Evolutionary conservation across 192 early-diverging fungal species (phyloP), one percentile per base, ranked within the genome.

Genomic region (Coemansia biformis): DNA sequence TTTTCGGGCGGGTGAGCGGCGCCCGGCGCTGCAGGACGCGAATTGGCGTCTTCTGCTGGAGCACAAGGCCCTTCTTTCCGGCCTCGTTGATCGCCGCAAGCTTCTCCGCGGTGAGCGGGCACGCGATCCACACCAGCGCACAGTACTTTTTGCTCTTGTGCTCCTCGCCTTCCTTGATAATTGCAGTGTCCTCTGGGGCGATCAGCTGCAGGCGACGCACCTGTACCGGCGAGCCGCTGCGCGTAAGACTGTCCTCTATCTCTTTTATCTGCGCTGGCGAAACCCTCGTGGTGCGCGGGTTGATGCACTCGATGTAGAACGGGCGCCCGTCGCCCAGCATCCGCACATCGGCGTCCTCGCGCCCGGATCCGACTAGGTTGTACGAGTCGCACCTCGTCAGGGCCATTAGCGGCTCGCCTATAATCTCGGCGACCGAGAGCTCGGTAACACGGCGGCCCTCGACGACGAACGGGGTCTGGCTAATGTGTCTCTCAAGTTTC

Each of bases 321-420:
- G 94, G 94, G 14, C 94, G 71, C 17, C 94, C 94, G 28, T 77
- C 74, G 29, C 90, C 91, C 23, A 97, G 69, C 90, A 92, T 93
- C n/a, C 89, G 80, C 17, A 97, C 94, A 64, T 97, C 90, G 6
- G 85, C 83, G 65, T 97, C 94, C 58, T 97, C 94, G 16, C 92
- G 82, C 12, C 94, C 94, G 6, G 92, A 82, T 0, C 83, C 82
- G 2, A 81, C 78, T 59, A 97, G 86, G 46, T 88, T 92, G 63
- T 83, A 87, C 29, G 59, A 80, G 55, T 85, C 82, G 31, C 70
- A 72, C 4, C 59, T 59, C 51, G 83, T 78, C 13, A 83, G 59
- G 12, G 54, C 59, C 51, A 80, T 63, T 17, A 92, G 31, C 8
- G 77, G 62, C 23, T 68, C 63, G 4, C 79, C 83, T 31, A 91